Evolutionary conservation across 306 rosid species (phyloP), one percentile per base, ranked within the genome.

Genomic region (Lagenaria siceraria): DNA sequence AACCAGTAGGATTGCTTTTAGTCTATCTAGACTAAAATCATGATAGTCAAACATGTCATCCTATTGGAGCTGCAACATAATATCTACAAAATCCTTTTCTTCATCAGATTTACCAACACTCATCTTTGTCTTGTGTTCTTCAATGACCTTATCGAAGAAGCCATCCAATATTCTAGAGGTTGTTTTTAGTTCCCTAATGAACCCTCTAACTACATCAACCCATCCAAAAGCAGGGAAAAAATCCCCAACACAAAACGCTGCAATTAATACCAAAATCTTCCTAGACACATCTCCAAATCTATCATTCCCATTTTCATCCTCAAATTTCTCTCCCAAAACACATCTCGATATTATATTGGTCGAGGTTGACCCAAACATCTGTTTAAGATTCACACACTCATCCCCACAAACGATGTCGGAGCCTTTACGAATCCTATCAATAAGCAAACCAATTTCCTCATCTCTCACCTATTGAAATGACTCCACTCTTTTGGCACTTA

Each of bases 211-310:
- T 10, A 35, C 64, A 33, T 81, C 81, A 13, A 81, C 7, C 90
- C 90, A 87, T 19, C 79, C 1, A 59, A 89, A 55, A 14, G 31
- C 46, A 60, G 88, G 89, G 48, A 81, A 86, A 49, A 64, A 81
- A 78, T 89, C 86, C 49, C 83, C 82, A 4, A 81, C 46, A 15
- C 82, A 19, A 29, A 81, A 86, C 9, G 84, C 48, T 35, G 4
- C 0, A 0, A 84, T 0, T 2, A 29, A 64, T 2, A 0, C 25
- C 81, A 21, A 0, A 18, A 73, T 0, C 40, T 27, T 82, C 35
- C 77, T 87, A 2, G 80, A 6, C 1, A 79, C 3, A 5, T 40
- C 52, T 2, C 53, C 74, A 21, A 68, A 66, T 40, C 53, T 13
- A 38, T 53, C n/a, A 1, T 21, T 40, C 19, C 53, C 74, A 38